Evolutionary conservation across 1,284 basidiomycete species (phyloP), one percentile per base, ranked within the genome.

Genomic region (Cryptococcus sp.): DNA sequence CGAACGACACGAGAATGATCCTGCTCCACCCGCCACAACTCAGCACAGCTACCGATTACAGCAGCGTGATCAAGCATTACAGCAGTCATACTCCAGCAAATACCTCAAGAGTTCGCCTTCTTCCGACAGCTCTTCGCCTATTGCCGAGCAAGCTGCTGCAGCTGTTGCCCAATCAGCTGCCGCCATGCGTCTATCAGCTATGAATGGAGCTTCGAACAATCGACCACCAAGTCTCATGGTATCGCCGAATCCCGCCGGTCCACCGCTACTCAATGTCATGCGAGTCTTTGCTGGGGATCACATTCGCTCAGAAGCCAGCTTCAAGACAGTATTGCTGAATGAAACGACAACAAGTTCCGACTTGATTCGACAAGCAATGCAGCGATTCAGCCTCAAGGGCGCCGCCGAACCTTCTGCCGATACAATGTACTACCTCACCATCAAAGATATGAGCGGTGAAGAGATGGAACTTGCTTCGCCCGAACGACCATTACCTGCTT

Each of bases 321-420:
- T 98, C 81, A 98, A 98, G 78, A 98, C 94, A 1, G 94, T 96
- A 1, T 76, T 98, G 19, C 82, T 98, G 56, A 97, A 93, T 66
- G 79, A 87, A 7, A 85, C 84, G 4, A 97, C 92, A 0, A 87
- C 85, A 0, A 83, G 89, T 0, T 76, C 79, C 0, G 93, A 97
- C 52, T 83, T 98, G 23, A 82, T 97, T 45, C 81, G 83, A 45
- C 93, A 98, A 76, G 88, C 93, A 3, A 85, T 93, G 57, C 93
- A 98, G 73, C 84, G 94, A 3, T 98, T 98, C 82, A 80, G 87
- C 25, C 77, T 96, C 4, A 52, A 59, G 4, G 82, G 84, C 0
- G 51, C 69, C 24, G 59, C 66, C 2, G 48, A 54, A 24, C 78
- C 81, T 0, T 82, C 81, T 9, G 79, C 82, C 49, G 80, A 81